Evolutionary conservation across 345 rosid genomes (phyloP), one percentile per base, ranked within the genome.

Genomic region (Populus davidiana): DNA sequence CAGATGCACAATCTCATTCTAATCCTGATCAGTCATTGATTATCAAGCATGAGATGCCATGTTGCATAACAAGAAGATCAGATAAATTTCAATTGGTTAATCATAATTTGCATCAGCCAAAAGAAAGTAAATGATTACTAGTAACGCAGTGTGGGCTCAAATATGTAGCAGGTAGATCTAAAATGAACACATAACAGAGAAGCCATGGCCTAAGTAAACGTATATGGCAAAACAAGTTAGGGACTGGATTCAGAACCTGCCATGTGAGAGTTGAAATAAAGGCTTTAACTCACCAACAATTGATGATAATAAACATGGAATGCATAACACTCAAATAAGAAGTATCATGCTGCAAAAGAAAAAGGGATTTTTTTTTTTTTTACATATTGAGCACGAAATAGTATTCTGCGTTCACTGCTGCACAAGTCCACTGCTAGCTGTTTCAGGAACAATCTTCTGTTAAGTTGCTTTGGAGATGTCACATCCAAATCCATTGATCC

Each of bases 361-460:
- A 59, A 43, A 73, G 44, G 68, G 36, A 38, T 25, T 70, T 4
- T 33, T 33, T 31, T 27, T 31, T 33, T 70, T 67, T 97, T 92
- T 87, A 96, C 99, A 69, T 89, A 87, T 90, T 93, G 96, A 61
- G 98, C 88, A 69, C 98, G 94, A 69, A 86, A 96, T 14, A 96
- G 86, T 85, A 93, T 96, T 85, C 98, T 89, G 70, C 82, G 92
- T 77, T 93, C 99, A 50, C 97, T 96, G 47, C 83, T 88, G 74
- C 92, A 93, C 85, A 93, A 83, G 87, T 96, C 99, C 73, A 93
- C 97, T 4, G 97, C 99, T 74, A 96, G 80, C 87, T 96, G 99
- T 85, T 96, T 96, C 75, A 95, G 85, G 85, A 95, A 95, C 77
- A 90, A 76, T 81, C 91, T 89, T 71, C 94, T 85, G 85, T 91